phyloP scores from a whole-genome alignment of 352 stramenopile genomes.

The Globisporangium recalcitrans region DNA sequence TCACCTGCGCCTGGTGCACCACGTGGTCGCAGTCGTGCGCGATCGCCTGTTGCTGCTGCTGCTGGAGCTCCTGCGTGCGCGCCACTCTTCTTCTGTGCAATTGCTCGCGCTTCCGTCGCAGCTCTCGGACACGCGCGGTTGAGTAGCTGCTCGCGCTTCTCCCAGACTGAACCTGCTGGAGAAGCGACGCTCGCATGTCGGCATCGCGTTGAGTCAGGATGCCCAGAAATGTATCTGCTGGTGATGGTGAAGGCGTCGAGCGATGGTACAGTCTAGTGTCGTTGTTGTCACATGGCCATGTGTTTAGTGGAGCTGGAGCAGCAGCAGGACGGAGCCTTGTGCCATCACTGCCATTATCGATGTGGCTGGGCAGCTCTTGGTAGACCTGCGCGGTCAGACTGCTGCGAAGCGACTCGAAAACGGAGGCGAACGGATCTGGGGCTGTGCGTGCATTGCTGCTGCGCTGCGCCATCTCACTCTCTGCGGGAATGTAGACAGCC shows the following conservation, averaged over 20 bases:
- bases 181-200: background rate
- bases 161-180: background rate
- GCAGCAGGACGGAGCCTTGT: background rate
- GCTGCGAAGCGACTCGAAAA: slow-evolving; percentile 14
- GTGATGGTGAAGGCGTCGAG: background rate
- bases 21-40: slow-evolving; percentile 11
- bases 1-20: background rate
- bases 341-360: background rate
- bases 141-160: background rate
- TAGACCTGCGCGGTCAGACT: slow-evolving; percentile 11
- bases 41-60: slow-evolving; percentile 12
- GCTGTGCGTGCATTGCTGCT: background rate
- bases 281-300: background rate
- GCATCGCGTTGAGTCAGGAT: background rate
- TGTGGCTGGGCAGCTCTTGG: background rate
- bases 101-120: slow-evolving; percentile 1
- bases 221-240: background rate
- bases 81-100: background rate
- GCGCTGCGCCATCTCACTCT: background rate
- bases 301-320: slow-evolving; percentile 4
- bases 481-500: background rate
- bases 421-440: background rate
- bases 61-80: slow-evolving; percentile 1
- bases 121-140: background rate
- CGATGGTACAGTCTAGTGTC: background rate